A percentile compares a stretch with the other conserved stretches of the same genome.
phyloP scores from a whole-genome alignment of 163 green algal species.

The Scenedesmus sp. region DNA sequence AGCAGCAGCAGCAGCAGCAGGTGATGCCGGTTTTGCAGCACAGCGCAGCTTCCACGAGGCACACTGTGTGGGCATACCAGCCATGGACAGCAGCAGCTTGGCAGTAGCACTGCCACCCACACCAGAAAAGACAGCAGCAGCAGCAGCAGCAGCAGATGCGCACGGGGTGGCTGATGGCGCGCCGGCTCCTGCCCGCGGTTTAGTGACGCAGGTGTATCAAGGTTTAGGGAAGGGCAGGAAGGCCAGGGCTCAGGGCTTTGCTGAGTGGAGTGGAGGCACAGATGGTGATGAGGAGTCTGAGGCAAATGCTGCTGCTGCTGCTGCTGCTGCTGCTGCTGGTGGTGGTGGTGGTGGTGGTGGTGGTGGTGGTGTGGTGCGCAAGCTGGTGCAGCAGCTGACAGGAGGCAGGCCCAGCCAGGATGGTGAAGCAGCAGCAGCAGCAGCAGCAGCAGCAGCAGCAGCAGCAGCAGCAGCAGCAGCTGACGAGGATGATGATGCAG shows the following conservation, averaged over 20 bases:
- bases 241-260: conserved; percentile 4
- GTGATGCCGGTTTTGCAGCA: not conserved
- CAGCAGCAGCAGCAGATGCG: not conserved
- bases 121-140: not conserved
- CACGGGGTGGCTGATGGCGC: conserved; percentile 17
- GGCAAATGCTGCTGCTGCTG: not conserved
- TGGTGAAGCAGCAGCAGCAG: not conserved
- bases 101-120: not conserved
- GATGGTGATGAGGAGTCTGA: not conserved
- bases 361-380: not conserved
- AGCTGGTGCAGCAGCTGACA: not conserved
- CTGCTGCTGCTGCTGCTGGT: not conserved
- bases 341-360: not conserved
- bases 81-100: not conserved
- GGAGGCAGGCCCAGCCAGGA: not conserved
- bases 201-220: not conserved
- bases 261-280: not conserved
- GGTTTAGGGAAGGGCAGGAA: not conserved
- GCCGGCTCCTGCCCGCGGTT: not conserved
- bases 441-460: too few relatives aligned
- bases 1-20: conserved; percentile 31
- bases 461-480: too few relatives aligned
- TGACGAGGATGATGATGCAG: not conserved
- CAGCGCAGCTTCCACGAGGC: conserved; percentile 33
- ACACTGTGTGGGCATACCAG: not conserved